These are phyloP conservation scores for Backusella psychrophila DNA, from an alignment of 192 early-diverging fungal species.

Conservation along the genomic window DNA sequence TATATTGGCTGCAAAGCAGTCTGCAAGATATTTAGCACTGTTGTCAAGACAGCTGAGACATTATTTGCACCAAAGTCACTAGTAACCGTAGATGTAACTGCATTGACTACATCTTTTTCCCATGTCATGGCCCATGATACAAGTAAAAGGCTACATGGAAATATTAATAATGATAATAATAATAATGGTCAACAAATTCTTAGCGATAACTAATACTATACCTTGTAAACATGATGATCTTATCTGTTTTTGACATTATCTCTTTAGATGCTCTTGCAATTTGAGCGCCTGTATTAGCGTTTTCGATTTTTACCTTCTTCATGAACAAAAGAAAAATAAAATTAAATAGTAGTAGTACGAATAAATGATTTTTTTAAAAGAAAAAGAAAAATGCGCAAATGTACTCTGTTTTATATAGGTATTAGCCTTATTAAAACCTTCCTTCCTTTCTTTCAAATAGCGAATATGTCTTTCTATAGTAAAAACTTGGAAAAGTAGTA, in stretches of 20 bases:
- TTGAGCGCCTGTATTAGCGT: not conserved
- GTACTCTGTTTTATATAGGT: too few relatives aligned
- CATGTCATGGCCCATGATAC: constrained; percentile 2
- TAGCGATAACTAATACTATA: too few relatives aligned
- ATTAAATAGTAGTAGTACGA: too few relatives aligned
- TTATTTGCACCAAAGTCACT: constrained; percentile 1
- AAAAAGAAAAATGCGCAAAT: too few relatives aligned
- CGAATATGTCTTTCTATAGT: too few relatives aligned
- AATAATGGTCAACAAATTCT: too few relatives aligned
- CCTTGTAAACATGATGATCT: constrained; percentile 4
- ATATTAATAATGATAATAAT: too few relatives aligned
- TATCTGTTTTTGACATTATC: not conserved
- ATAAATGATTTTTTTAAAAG: too few relatives aligned
- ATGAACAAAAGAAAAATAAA: not conserved
- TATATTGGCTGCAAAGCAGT: constrained; percentile 3
- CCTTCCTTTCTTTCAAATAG: too few relatives aligned
- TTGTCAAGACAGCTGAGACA: not conserved
- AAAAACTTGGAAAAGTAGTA: too few relatives aligned
- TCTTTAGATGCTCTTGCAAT: not conserved
- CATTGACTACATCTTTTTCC: not conserved
- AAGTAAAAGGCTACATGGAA: too few relatives aligned
- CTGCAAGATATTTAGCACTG: not conserved
- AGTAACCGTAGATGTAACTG: constrained; percentile 7
- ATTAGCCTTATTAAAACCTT: too few relatives aligned
- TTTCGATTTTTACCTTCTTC: not conserved